A percentile compares a stretch with the other conserved stretches of the same genome.
Evolutionary conservation across 1,284 basidiomycete species (phyloP).

Genomic region (Malassezia pachydermatis): DNA sequence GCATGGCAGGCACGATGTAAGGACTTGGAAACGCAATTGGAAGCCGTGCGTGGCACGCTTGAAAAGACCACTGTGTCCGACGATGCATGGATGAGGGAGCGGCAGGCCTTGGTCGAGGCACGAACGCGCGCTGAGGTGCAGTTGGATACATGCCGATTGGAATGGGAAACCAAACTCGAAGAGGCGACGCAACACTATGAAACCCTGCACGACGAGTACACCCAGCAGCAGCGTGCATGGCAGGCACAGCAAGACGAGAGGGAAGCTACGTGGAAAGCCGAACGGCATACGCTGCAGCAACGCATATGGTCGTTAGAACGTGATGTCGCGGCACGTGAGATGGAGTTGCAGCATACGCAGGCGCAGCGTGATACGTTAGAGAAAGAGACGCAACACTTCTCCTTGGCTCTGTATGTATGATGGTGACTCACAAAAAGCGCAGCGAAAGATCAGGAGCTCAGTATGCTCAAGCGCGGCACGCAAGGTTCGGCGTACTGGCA

Average conservation of each 20-base stretch:
- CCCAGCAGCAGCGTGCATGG: background rate
- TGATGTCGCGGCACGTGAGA: conserved; percentile 17
- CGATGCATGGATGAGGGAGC: background rate
- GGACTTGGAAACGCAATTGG: background rate
- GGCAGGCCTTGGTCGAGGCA: background rate
- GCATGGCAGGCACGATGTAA: background rate
- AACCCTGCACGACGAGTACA: background rate
- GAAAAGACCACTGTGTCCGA: background rate
- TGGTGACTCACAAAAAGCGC: background rate
- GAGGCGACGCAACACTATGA: too few species aligned
- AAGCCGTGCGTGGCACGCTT: background rate
- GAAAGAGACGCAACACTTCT: conserved; percentile 26
- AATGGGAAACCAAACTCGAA: too few species aligned
- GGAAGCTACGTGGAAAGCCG: conserved; percentile 7
- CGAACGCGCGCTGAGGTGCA: conserved; percentile 3
- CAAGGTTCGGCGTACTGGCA: conserved; percentile 13
- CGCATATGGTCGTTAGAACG: conserved; percentile 19
- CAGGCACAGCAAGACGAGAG: conserved; percentile 2
- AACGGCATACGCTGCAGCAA: conserved; percentile 2
- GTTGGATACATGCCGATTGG: background rate
- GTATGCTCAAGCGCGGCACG: conserved; percentile 28
- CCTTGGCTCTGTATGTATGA: conserved; percentile 22
- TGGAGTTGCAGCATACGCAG: conserved; percentile 23
- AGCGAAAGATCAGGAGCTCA: conserved; percentile 31
- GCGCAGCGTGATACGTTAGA: conserved; percentile 31